Percentiles rank a stretch among this genome's conserved stretches.
These are phyloP conservation scores for Xylaria sp. DNA, from an alignment of 2,329 filamentous ascomycete genomes.

Conservation along the genomic window DNA sequence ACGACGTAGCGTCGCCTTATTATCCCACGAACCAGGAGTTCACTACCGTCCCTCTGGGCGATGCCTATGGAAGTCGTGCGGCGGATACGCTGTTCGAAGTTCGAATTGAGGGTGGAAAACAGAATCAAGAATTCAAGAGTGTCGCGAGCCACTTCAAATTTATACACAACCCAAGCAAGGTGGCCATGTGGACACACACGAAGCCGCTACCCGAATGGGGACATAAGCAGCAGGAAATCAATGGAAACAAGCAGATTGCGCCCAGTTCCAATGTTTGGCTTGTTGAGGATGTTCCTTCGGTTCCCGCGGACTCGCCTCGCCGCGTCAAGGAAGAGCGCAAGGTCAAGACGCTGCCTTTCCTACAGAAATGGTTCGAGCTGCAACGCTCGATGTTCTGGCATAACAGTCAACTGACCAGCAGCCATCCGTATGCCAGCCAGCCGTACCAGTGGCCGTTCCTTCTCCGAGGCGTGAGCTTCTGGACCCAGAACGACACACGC, in stretches of 20 bases:
- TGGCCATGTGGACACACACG: slow-evolving; percentile 99
- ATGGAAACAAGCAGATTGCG: slow-evolving; percentile 95
- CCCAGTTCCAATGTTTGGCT: slow-evolving; percentile 95
- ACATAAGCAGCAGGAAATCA: slow-evolving; percentile 98
- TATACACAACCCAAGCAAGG: slow-evolving; percentile 91
- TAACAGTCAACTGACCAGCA: slow-evolving; percentile 97
- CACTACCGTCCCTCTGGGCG: slow-evolving; percentile 78
- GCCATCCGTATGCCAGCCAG: slow-evolving; percentile 93
- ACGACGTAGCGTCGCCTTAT: slow-evolving; percentile 96
- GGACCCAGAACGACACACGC: slow-evolving; percentile 94
- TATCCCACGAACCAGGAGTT: slow-evolving; percentile 99
- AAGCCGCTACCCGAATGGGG: slow-evolving; percentile 97
- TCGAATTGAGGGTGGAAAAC: slow-evolving; percentile 86
- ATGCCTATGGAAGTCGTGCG: slow-evolving; percentile 76
- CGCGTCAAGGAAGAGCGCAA: slow-evolving; percentile 79
- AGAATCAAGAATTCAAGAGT: slow-evolving; percentile 85
- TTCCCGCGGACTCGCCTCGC: slow-evolving; percentile 76
- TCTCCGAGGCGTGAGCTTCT: slow-evolving; percentile 97
- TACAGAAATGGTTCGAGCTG: slow-evolving; percentile 94
- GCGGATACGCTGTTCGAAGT: slow-evolving; percentile 96
- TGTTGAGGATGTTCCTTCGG: slow-evolving; percentile 87
- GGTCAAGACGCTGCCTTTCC: slow-evolving; percentile 86
- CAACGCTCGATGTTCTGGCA: slow-evolving; percentile 99
- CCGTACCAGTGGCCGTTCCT: slow-evolving; percentile 99
- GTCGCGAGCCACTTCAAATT: slow-evolving; percentile 95